These are phyloP conservation scores for Malus orientalis DNA, from an alignment of 306 rosid genomes.

Conservation along the genomic window DNA sequence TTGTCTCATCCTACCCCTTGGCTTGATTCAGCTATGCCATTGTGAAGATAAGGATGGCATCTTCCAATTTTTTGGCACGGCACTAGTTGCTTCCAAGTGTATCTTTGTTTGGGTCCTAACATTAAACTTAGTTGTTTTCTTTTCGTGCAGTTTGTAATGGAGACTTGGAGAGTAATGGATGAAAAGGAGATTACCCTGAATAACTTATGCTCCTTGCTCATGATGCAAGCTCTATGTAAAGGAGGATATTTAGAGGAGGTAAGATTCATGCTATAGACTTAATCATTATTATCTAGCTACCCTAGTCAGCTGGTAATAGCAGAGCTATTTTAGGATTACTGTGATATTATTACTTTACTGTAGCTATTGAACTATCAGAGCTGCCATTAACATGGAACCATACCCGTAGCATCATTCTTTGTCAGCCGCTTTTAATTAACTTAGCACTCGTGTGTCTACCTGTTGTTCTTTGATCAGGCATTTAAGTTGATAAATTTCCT, in stretches of 20 bases:
- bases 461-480: slow-evolving; percentile 46
- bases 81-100: background rate
- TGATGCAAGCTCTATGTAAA: slow-evolving; percentile 57
- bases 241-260: slow-evolving; percentile 77
- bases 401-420: background rate
- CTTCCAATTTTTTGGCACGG: background rate
- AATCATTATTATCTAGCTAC: background rate
- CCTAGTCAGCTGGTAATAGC: background rate
- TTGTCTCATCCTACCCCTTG: background rate
- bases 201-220: slow-evolving; percentile 37
- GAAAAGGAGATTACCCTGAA: slow-evolving; percentile 42
- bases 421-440: slow-evolving; percentile 1
- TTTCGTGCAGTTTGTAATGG: slow-evolving; percentile 68
- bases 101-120: background rate
- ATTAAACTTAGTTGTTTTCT: slow-evolving; percentile 8
- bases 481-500: slow-evolving; percentile 49
- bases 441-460: slow-evolving; percentile 17
- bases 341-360: background rate
- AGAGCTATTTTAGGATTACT: background rate
- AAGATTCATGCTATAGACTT: background rate
- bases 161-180: slow-evolving; percentile 72
- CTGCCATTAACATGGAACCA: background rate
- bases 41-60: background rate
- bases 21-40: background rate
- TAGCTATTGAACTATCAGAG: background rate